Evolutionary conservation across 441 rosid genomes (phyloP), one percentile per base, ranked within the genome.

Genomic region (Adansonia madagascariensis): DNA sequence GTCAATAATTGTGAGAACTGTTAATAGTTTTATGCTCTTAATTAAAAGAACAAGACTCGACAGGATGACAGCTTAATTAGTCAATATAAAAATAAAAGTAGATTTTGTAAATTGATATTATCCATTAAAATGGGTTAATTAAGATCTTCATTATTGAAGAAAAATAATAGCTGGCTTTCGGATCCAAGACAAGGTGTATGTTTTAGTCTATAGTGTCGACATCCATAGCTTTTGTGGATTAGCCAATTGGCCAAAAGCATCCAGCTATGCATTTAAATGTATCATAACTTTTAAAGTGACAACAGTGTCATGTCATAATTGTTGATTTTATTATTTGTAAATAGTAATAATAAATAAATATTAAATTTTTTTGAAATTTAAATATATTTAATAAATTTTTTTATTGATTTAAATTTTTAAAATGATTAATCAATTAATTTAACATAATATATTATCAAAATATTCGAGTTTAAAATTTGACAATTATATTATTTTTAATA

Each of bases 141-240:
- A 41, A 64, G 6, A 41, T 17, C 70, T 41, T 9, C 17, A 43
- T 43, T 65, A 43, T 65, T 41, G 52, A 41, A 65, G 0, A 65
- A 65, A 6, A 65, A 43, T n/a, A 43, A 8, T 35, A 15, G 20
- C 10, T 15, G 46, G 47, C 35, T 11, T 31, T 24, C 46, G 1
- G 8, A 35, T 35, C 22, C 47, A 12, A 65, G n/a, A 64, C 17
- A 24, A 12, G 3, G 56, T 12, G 1, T 14, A 52, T 15, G 69
- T 17, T 18, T 50, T 49, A 41, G 15, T 74, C 12, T 47, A 27
- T 8, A 8, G 20, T 27, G 76, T 62, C 76, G 66, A 77, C 76
- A 77, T 71, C 55, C 9, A 70, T 27, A 6, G 64, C 72, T 75
- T 75, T 65, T 18, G 43, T 41, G 31, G 55, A 53, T 75, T 17